These are phyloP conservation scores for Polytolypa hystricis DNA, from an alignment of 2,329 filamentous ascomycete species.

Conservation along the genomic window DNA sequence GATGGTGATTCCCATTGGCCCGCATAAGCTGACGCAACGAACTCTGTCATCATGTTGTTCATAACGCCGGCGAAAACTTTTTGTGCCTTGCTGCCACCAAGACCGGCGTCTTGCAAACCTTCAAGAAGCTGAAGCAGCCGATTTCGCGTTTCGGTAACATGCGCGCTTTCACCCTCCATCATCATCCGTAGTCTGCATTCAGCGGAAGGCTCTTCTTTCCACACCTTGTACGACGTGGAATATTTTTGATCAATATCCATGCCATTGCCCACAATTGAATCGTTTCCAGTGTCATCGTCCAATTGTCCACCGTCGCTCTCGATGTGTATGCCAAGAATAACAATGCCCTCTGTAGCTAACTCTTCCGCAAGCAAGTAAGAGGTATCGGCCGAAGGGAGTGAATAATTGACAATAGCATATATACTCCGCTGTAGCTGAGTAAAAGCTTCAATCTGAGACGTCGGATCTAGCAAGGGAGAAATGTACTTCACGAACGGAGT, in stretches of 20 bases:
- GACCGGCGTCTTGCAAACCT: conserved; percentile 40
- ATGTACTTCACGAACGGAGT: conserved; percentile 25
- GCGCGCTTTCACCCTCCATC: conserved; percentile 20
- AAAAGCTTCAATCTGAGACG: conserved; percentile 21
- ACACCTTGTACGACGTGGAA: conserved; percentile 28
- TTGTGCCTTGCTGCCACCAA: conserved; percentile 45
- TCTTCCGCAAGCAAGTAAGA: conserved; percentile 35
- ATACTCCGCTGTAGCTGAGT: conserved; percentile 32
- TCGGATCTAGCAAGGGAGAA: conserved; percentile 17
- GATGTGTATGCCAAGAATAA: conserved; percentile 31
- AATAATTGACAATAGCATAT: conserved; percentile 38
- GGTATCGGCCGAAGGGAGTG: conserved; percentile 31
- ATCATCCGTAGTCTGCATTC: conserved; percentile 23
- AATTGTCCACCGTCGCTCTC: conserved; percentile 9
- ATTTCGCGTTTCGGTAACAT: conserved; percentile 22
- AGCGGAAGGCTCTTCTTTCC: conserved; percentile 23
- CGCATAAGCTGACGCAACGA: conserved; percentile 46
- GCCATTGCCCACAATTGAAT: conserved; percentile 14
- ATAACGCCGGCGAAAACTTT: conserved; percentile 49
- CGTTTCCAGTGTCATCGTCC: conserved; percentile 7
- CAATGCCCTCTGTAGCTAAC: conserved; percentile 33
- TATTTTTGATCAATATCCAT: conserved; percentile 29
- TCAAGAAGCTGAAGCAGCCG: conserved; percentile 31
- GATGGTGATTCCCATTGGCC: conserved; percentile 45
- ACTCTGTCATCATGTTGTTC: conserved; percentile 45